These are phyloP conservation scores for Hypoxylon sp. DNA, from an alignment of 2,329 filamentous ascomycete species.

Conservation along the genomic window DNA sequence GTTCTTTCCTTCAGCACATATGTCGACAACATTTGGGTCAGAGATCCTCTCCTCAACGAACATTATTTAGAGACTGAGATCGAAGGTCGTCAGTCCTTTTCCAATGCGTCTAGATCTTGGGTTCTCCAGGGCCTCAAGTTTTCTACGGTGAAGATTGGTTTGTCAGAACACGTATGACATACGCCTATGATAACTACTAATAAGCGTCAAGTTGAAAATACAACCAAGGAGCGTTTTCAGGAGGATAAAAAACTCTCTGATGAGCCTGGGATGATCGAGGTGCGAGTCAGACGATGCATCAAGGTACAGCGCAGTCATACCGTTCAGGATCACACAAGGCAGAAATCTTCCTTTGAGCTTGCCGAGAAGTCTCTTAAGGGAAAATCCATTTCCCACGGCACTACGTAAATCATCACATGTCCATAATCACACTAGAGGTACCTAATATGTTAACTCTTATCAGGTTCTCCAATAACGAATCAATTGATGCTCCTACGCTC, in stretches of 20 bases:
- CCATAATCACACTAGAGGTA: neutral
- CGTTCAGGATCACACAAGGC: too few relatives aligned
- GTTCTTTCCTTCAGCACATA: conserved; percentile 23
- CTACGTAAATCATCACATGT: conserved; percentile 36
- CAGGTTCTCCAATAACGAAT: conserved; percentile 28
- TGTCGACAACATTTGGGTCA: conserved; percentile 40
- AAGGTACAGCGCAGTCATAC: too few relatives aligned
- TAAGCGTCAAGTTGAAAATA: conserved; percentile 44
- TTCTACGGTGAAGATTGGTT: conserved; percentile 41
- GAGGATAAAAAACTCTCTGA: conserved; percentile 37
- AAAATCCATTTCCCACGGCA: conserved; percentile 47
- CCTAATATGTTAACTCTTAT: neutral
- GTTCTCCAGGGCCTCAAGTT: conserved; percentile 40
- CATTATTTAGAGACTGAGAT: fast-evolving
- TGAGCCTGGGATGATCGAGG: conserved; percentile 42
- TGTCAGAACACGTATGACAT: neutral
- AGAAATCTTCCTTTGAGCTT: conserved; percentile 39
- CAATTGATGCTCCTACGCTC: neutral
- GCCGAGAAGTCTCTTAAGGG: conserved; percentile 49
- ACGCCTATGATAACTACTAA: too few relatives aligned
- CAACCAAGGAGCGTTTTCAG: conserved; percentile 39
- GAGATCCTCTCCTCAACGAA: conserved; percentile 1
- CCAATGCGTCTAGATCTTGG: conserved; percentile 5
- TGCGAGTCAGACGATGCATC: conserved; percentile 29
- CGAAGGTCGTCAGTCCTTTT: conserved; percentile 3